A percentile compares a stretch with the other conserved stretches of the same genome.
phyloP scores from a whole-genome alignment of 352 stramenopile genomes.

The Thraustochytrium sp. region DNA sequence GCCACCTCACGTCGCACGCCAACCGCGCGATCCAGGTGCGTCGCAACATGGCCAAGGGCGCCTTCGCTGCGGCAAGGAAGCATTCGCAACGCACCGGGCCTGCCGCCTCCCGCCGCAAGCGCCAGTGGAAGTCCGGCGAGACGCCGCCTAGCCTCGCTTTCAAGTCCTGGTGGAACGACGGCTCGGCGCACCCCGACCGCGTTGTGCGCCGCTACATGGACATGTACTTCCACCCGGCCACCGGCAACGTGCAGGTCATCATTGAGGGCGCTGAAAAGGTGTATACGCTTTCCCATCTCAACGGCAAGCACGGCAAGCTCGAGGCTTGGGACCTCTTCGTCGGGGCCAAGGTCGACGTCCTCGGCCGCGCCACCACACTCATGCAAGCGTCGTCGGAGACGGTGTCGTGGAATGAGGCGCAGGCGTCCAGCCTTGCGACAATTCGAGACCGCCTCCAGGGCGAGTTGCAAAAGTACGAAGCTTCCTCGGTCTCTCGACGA shows the following conservation, averaged over 20 bases:
- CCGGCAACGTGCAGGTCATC: constrained; percentile 57
- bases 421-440: constrained; percentile 42
- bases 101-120: too few species aligned
- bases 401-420: constrained; percentile 62
- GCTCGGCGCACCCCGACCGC: not conserved
- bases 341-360: constrained; percentile 59
- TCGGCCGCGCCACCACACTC: constrained; percentile 64
- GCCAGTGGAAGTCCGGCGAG: not conserved
- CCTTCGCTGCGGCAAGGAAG: not conserved
- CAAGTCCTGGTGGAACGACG: constrained; percentile 49
- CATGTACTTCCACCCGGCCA: constrained; percentile 47
- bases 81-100: not conserved
- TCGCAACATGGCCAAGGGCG: not conserved
- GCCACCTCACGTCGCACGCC: not conserved
- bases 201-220: constrained; percentile 37
- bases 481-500: too few species aligned
- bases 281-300: constrained; percentile 68
- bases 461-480: constrained; percentile 32
- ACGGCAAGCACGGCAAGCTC: constrained; percentile 56
- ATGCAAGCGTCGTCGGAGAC: constrained; percentile 67
- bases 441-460: not conserved
- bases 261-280: constrained; percentile 63
- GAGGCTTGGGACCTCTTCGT: constrained; percentile 65
- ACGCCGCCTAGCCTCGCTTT: constrained; percentile 38
- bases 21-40: not conserved